Evolutionary conservation across 805 yeast genomes (phyloP).

Genomic region (Komagataella pseudopastoris): DNA sequence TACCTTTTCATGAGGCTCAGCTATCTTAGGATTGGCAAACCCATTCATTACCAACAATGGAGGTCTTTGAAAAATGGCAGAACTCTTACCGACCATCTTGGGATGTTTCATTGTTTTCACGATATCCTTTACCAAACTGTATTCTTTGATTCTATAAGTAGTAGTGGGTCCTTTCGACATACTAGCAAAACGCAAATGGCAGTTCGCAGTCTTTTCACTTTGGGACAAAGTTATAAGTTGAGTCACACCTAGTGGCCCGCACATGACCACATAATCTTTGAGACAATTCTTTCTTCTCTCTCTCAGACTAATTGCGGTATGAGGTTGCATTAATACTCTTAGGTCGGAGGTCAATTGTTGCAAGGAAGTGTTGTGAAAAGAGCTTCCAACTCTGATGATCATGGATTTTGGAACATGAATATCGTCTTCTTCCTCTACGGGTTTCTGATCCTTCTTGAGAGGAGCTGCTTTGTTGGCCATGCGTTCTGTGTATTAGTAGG

Average conservation of each 20-base stretch:
- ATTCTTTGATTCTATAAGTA: conserved; percentile 64
- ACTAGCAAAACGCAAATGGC: conserved; percentile 71
- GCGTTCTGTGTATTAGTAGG: not conserved
- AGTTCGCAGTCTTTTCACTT: conserved; percentile 60
- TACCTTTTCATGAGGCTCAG: conserved; percentile 63
- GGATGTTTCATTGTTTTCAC: conserved; percentile 59
- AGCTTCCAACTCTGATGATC: conserved; percentile 77
- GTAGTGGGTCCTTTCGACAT: conserved; percentile 93
- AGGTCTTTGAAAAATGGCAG: conserved; percentile 55
- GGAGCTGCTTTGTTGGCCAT: not conserved
- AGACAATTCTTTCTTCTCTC: conserved; percentile 82
- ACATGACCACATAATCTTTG: conserved; percentile 94
- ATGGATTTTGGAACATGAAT: conserved; percentile 80
- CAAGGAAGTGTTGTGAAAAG: conserved; percentile 67
- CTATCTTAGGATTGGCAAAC: conserved; percentile 55
- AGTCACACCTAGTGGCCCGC: conserved; percentile 90
- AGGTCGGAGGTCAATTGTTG: conserved; percentile 79
- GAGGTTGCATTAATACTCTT: conserved; percentile 89
- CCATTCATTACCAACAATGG: conserved; percentile 90
- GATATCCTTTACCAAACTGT: conserved; percentile 76
- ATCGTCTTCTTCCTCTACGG: conserved; percentile 47
- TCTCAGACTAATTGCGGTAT: conserved; percentile 78
- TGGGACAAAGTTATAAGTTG: conserved; percentile 84
- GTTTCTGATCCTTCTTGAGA: conserved; percentile 63
- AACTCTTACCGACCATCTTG: conserved; percentile 56